Evolutionary conservation across 805 yeast genomes (phyloP).

Genomic region (Lipomyces yamanashiensis): DNA sequence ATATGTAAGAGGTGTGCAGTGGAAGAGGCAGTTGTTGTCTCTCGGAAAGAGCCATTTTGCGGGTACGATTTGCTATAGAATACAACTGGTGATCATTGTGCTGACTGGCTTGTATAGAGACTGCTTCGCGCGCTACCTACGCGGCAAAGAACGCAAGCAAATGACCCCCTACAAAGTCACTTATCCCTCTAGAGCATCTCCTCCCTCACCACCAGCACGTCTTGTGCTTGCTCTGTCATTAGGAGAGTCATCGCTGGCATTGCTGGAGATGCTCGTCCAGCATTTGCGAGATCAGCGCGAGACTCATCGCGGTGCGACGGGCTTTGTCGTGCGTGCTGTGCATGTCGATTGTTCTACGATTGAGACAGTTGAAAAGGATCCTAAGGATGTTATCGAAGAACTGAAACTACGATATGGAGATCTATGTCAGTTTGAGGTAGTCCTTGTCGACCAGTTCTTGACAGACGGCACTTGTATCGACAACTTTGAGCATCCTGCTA

Average conservation of each 20-base stretch:
- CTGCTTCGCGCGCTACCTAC: slow-evolving; percentile 75
- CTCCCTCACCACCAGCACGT: slow-evolving; percentile 53
- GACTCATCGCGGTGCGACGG: slow-evolving; percentile 68
- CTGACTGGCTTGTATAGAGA: slow-evolving; percentile 19
- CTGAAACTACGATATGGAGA: slow-evolving; percentile 43
- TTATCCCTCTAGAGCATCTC: slow-evolving; percentile 54
- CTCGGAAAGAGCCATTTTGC: slow-evolving; percentile 72
- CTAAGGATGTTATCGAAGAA: slow-evolving; percentile 37
- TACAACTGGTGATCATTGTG: not conserved
- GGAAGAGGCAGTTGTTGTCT: slow-evolving; percentile 50
- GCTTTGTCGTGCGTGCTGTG: slow-evolving; percentile 63
- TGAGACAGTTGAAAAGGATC: slow-evolving; percentile 12
- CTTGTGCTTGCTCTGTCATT: slow-evolving; percentile 28
- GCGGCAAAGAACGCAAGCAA: slow-evolving; percentile 79
- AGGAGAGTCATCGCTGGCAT: slow-evolving; percentile 54
- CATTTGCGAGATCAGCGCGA: slow-evolving; percentile 64
- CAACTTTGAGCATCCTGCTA: slow-evolving; percentile 8
- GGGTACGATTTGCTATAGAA: slow-evolving; percentile 36
- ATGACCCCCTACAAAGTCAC: slow-evolving; percentile 80
- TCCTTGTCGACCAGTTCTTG: slow-evolving; percentile 14
- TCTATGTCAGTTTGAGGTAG: slow-evolving; percentile 33
- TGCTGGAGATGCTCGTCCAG: slow-evolving; percentile 68
- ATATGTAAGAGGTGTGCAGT: slow-evolving; percentile 17
- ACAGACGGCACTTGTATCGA: not conserved
- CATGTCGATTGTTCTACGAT: slow-evolving; percentile 51